phyloP scores from a whole-genome alignment of 2,329 filamentous ascomycete species.

The Coniochaeta sp. region DNA sequence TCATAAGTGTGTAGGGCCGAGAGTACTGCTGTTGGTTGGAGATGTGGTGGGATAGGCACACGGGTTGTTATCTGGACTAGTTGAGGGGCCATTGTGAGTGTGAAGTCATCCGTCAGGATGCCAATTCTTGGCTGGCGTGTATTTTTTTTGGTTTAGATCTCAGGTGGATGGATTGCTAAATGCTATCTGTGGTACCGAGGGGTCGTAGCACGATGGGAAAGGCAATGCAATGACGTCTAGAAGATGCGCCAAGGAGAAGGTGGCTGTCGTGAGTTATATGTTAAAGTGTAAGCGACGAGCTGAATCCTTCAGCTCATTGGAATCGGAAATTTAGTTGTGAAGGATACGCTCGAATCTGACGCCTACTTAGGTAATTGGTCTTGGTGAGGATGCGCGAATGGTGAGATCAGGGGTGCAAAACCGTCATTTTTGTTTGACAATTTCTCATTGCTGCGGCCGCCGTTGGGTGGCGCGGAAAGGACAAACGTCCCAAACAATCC shows the following conservation, averaged over 20 bases:
- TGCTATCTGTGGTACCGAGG: not conserved
- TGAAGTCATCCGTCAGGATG: not conserved
- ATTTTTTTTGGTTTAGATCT: not conserved
- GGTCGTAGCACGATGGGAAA: not conserved
- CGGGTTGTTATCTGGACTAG: slow-evolving; percentile 26
- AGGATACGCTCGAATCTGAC: not conserved
- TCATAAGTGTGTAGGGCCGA: slow-evolving; percentile 29
- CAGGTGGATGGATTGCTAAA: not conserved
- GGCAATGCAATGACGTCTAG: not conserved
- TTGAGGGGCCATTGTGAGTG: slow-evolving; percentile 18
- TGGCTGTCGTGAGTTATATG: not conserved
- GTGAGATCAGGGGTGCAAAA: not conserved
- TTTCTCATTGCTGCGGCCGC: not conserved
- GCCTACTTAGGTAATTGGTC: not conserved
- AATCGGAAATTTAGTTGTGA: not conserved
- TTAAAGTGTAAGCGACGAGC: not conserved
- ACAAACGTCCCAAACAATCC: not conserved
- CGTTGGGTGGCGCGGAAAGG: not conserved
- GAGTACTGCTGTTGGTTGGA: slow-evolving; percentile 29
- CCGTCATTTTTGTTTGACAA: not conserved
- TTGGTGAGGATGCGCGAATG: not conserved
- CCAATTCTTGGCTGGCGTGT: not conserved
- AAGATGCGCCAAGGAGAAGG: not conserved
- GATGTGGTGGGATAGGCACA: slow-evolving; percentile 30
- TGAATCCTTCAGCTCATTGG: not conserved